phyloP scores from a whole-genome alignment of 176 grass and related monocot genomes.

The Poa annua region DNA sequence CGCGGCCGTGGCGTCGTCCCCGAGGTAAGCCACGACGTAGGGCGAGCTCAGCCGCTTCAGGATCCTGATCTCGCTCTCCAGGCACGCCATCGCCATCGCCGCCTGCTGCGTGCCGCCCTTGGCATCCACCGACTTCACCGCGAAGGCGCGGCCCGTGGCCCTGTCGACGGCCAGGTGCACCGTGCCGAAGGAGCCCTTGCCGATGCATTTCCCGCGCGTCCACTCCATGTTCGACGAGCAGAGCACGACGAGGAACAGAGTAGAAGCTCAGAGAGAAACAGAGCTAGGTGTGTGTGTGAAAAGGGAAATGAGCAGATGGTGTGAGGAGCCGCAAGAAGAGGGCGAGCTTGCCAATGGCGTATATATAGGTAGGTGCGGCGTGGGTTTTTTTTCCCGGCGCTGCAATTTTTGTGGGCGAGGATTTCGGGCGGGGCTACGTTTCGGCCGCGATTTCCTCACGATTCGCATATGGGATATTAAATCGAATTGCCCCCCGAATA shows the following conservation, averaged over 20 bases:
- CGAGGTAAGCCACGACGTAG: constrained; percentile 75
- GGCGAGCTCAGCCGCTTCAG: constrained; percentile 65
- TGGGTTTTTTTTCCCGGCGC: constrained; percentile 10
- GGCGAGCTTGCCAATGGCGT: constrained; percentile 32
- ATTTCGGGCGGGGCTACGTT: neutral
- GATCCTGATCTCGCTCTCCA: constrained; percentile 88
- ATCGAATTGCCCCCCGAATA: constrained; percentile 29
- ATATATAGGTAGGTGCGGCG: constrained; percentile 51
- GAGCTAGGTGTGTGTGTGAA: constrained; percentile 11
- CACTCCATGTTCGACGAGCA: constrained; percentile 39
- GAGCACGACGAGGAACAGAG: constrained; percentile 24
- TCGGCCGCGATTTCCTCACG: neutral
- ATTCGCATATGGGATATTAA: constrained; percentile 51
- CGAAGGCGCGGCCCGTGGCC: constrained; percentile 57
- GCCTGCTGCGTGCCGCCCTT: neutral
- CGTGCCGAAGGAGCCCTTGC: constrained; percentile 70
- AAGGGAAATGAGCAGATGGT: neutral
- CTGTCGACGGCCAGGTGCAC: constrained; percentile 67
- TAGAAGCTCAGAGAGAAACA: neutral
- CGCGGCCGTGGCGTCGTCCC: constrained; percentile 45
- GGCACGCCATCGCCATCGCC: constrained; percentile 47
- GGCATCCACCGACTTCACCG: constrained; percentile 77
- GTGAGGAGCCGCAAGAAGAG: constrained; percentile 42
- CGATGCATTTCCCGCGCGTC: constrained; percentile 73
- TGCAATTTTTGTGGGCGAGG: constrained; percentile 35